A percentile compares a stretch with the other conserved stretches of the same genome.
Conservation (phyloP, 768 basidiomycete species). For the Zangia roseola region DNA sequence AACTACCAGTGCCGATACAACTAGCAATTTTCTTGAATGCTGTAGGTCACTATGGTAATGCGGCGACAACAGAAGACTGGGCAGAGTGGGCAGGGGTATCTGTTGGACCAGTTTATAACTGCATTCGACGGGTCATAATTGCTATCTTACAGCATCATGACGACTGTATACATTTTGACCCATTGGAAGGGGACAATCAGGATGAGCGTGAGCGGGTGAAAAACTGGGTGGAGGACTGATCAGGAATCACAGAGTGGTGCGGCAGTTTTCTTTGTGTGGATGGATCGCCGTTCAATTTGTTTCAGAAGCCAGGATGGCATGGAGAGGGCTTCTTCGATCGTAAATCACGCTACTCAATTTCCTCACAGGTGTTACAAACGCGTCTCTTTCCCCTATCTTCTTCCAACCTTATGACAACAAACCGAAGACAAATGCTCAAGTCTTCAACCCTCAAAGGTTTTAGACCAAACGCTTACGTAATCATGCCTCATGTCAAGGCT, state of each 20-base stretch:
- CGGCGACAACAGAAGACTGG: constrained; percentile 15
- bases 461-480: too few species aligned
- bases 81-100: constrained; percentile 19
- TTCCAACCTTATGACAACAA: too few species aligned
- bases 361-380: too few species aligned
- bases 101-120: constrained; percentile 19
- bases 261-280: constrained; percentile 13
- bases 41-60: constrained; percentile 1
- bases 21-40: too few species aligned
- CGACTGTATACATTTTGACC: constrained; percentile 2
- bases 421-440: too few species aligned
- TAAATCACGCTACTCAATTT: constrained; percentile 13
- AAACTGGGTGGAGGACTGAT: not conserved
- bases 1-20: too few species aligned
- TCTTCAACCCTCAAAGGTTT: too few species aligned
- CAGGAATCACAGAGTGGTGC: constrained; percentile 1
- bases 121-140: constrained; percentile 14
- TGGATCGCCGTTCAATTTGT: constrained; percentile 12
- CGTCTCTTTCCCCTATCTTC: too few species aligned
- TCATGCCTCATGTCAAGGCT: too few species aligned
- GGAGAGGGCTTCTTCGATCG: constrained; percentile 13
- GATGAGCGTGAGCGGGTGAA: constrained; percentile 1
- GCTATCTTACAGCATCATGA: constrained; percentile 14
- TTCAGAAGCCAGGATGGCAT: constrained; percentile 20
- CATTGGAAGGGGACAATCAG: not conserved